Base-by-base conservation (phyloP, 2,329 filamentous ascomycete species). In the Allantophomopsis cytisporea region DNA sequence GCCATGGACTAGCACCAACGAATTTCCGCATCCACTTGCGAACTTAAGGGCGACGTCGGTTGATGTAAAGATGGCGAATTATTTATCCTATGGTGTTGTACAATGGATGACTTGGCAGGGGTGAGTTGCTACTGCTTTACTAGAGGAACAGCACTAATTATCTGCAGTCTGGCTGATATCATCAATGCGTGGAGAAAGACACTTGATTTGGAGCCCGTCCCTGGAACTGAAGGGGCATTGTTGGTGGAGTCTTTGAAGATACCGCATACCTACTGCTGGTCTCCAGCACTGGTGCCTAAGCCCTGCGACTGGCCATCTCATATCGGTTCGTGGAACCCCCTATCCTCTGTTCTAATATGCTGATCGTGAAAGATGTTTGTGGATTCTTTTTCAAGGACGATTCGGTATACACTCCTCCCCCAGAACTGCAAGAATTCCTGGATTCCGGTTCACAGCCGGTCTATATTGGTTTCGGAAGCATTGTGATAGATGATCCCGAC, bases 381-480 rank as follows among this genome's bases (percentile, higher is more conserved):
- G 82, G 83, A 21, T 84, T 68, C 56, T 84, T 86, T 49, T 68
- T 86, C 12, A 69, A 80, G 39, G 60, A 79, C 7, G 72, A 77
- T 2, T 70, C 71, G 0, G 67, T 69, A 12, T 87, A 76, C 48
- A 73, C 63, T 0, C 81, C 83, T 0, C 68, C 73, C 0, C 64
- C 71, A 1, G 76, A 80, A 2, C 62, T 88, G 10, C 65, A 66
- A 1, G 61, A 63, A 0, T 87, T 87, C 47, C 61, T 88, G 2
- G 66, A 67, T n/a, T 67, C 66, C 8, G 81, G 83, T 0, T 71
- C 77, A 2, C 73, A 80, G 2, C 83, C 83, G 0, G 70, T 88
- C 0, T 88, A 87, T 52, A 82, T 87, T 40, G 83, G 83, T 0
- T 88, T 88, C 46, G 83, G 83, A 1, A 84, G 78, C 0, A 87